Base-by-base conservation (phyloP, 2,329 filamentous ascomycete species). In the Sclerotinia spermophila region DNA sequence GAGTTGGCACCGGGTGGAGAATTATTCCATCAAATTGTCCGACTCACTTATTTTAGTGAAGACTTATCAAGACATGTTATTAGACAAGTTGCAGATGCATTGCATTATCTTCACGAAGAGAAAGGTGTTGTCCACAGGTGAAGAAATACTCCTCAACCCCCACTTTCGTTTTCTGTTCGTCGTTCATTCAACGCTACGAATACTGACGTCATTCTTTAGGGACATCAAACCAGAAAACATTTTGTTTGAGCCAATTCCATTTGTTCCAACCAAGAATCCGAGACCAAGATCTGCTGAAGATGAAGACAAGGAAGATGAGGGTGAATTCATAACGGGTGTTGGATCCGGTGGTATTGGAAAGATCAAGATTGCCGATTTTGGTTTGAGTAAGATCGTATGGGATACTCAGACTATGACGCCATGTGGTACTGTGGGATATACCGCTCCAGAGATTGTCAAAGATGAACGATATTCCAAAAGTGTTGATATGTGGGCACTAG, bases 191-290 rank as follows among this genome's bases (percentile, higher is more conserved):
- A 44, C 30, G 69, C 33, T 71, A 27, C n/a, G n/a, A 33, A 74
- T 75, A 74, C 75, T 81, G 78, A 80, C 76, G 76, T 80, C 77
- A 79, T 78, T 58, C 71, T 78, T 97, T 78, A 97, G 94, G 81
- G 94, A 97, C 80, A 99, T 99, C 82, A 99, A 99, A 82, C 96
- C 96, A 0, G 96, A 99, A 82, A 99, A 99, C 78, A 89, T 99
- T 69, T 84, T 99, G 4, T 99, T 97, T 82, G 92, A 93, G 76
- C 95, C 94, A 5, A 92, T 90, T 71, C 91, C 93, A 0, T 90
- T 96, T 74, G 82, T 96, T 30, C 92, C 94, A 0, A 90, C 92
- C 8, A 95, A 90, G 79, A 84, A 89, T 68, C 93, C 93, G 1
- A 93, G 93, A 81, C 93, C 93, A 2, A 91, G 86, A 79, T 89